These are phyloP conservation scores for Neocatenulostroma microsporum DNA, from an alignment of 2,329 filamentous ascomycete species.

Conservation along the genomic window DNA sequence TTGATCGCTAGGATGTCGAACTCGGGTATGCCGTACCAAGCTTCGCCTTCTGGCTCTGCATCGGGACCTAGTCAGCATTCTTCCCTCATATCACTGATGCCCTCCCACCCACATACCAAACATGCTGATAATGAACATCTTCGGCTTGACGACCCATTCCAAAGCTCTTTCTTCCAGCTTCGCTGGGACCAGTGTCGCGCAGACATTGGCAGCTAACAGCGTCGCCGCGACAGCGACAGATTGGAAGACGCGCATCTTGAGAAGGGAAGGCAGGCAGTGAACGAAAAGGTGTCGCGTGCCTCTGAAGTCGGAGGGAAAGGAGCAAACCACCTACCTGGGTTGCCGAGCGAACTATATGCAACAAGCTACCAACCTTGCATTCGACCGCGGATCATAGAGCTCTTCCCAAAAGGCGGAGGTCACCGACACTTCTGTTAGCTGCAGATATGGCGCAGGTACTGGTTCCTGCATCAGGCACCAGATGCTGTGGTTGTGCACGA, in stretches of 20 bases:
- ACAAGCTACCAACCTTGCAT: no score
- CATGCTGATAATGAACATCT: conserved; percentile 57
- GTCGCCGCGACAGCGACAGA: conserved; percentile 3
- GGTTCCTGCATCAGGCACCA: conserved; percentile 1
- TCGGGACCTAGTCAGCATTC: conserved; percentile 2
- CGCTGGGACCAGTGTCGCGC: conserved; percentile 11
- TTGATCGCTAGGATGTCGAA: conserved; percentile 29
- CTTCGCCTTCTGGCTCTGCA: conserved; percentile 42
- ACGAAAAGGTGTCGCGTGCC: not conserved
- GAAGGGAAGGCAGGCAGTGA: not conserved
- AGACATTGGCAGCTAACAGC: conserved; percentile 6
- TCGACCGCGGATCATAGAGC: no score
- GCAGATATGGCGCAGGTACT: not conserved
- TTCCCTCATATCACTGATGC: conserved; percentile 7
- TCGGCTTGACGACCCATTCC: conserved; percentile 42
- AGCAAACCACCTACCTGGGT: not conserved
- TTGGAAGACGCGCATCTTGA: conserved; percentile 1
- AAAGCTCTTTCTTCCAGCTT: conserved; percentile 13
- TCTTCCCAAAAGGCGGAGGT: no score
- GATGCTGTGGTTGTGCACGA: no score
- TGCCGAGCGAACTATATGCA: not conserved
- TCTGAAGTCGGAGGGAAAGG: not conserved
- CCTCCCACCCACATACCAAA: conserved; percentile 38
- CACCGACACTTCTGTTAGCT: not conserved
- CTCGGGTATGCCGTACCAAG: conserved; percentile 30